phyloP scores from a whole-genome alignment of 345 rosid genomes.

The Eucalyptus microcorys region DNA sequence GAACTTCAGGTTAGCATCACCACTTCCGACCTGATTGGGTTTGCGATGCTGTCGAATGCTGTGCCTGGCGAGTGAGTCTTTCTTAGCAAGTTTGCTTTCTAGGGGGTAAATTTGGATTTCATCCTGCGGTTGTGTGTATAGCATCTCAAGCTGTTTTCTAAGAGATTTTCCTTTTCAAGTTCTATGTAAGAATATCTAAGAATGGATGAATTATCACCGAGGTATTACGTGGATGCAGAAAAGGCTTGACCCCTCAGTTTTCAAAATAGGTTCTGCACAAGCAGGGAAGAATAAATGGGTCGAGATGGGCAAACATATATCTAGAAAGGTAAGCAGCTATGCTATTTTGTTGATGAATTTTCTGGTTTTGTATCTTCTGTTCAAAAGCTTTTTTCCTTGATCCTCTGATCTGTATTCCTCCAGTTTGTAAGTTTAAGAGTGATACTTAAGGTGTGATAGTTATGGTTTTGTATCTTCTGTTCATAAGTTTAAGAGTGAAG shows the following conservation, averaged over 20 bases:
- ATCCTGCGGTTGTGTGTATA: background rate
- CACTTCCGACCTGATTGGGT: background rate
- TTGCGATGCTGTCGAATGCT: background rate
- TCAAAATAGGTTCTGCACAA: constrained; percentile 67
- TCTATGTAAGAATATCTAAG: background rate
- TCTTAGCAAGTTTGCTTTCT: background rate
- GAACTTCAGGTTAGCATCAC: constrained; percentile 48
- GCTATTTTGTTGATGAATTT: background rate
- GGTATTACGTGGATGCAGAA: constrained; percentile 28
- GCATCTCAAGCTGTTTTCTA: background rate
- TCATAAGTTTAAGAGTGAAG: background rate
- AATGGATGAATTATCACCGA: background rate
- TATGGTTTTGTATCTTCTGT: background rate
- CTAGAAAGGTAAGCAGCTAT: constrained; percentile 58
- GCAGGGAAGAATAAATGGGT: constrained; percentile 89
- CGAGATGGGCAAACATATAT: constrained; percentile 75
- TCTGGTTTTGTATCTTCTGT: background rate
- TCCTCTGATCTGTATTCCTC: background rate
- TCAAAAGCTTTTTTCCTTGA: background rate
- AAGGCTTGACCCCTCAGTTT: constrained; percentile 47
- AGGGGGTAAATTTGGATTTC: background rate
- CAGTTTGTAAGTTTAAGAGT: background rate
- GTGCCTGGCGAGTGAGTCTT: background rate
- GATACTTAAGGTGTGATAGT: background rate
- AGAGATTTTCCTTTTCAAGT: background rate